Conservation (phyloP, 768 basidiomycete species). For the Trametes elegans region DNA sequence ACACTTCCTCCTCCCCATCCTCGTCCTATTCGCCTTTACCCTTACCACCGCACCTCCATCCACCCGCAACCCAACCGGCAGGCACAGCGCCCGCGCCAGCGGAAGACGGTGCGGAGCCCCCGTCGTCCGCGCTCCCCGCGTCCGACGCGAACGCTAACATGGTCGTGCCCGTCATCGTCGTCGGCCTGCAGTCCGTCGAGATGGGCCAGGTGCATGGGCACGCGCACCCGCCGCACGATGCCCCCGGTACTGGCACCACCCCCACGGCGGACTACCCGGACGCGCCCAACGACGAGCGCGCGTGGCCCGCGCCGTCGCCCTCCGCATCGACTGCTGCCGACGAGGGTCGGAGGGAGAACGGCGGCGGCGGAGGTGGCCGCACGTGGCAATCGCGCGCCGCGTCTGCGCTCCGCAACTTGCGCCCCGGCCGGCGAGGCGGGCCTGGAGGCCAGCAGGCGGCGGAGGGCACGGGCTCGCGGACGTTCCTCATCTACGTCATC, state of each 20-base stretch:
- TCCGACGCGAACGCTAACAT: conserved; percentile 28
- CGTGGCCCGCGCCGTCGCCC: too few species aligned
- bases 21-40: too few species aligned
- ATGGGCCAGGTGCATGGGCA: conserved; percentile 32
- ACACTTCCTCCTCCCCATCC: background rate
- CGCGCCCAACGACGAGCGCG: background rate
- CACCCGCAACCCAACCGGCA: too few species aligned
- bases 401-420: conserved; percentile 54
- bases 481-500: conserved; percentile 90
- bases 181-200: conserved; percentile 76
- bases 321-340: too few species aligned
- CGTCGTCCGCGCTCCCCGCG: conserved; percentile 16
- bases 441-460: conserved; percentile 16
- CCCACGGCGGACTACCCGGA: conserved; percentile 1
- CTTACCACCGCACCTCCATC: background rate
- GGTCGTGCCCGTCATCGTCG: conserved; percentile 81
- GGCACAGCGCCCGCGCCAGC: background rate
- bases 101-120: conserved; percentile 16
- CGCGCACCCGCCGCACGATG: conserved; percentile 7
- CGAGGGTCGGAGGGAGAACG: too few species aligned
- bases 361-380: too few species aligned
- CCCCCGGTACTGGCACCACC: background rate
- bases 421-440: conserved; percentile 24
- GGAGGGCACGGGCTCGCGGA: conserved; percentile 47
- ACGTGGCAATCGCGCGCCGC: conserved; percentile 65